Percentiles rank a stretch among this genome's conserved stretches.
phyloP scores from a whole-genome alignment of 805 yeast genomes.

The Wickerhamiella occidentalis region DNA sequence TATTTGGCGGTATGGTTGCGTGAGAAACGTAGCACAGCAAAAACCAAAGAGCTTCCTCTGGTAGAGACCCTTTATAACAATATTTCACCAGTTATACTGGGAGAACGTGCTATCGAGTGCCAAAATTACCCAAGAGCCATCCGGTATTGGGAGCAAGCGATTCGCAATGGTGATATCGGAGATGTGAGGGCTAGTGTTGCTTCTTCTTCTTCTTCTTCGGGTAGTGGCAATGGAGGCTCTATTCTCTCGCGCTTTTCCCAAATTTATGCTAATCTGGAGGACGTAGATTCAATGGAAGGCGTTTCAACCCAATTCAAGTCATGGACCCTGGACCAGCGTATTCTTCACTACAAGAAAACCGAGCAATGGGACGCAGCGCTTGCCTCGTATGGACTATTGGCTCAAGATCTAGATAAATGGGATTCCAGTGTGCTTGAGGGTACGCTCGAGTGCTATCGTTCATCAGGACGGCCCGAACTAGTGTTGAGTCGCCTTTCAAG shows the following conservation, averaged over 20 bases:
- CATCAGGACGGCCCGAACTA: constrained; percentile 64
- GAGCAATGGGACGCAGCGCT: constrained; percentile 82
- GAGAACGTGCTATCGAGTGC: constrained; percentile 68
- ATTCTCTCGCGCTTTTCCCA: constrained; percentile 2
- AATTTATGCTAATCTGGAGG: constrained; percentile 53
- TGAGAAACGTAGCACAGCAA: constrained; percentile 17
- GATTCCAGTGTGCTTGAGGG: constrained; percentile 35
- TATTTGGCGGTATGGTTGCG: constrained; percentile 66
- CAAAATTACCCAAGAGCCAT: constrained; percentile 81
- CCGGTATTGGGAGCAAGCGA: constrained; percentile 66
- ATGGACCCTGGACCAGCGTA: constrained; percentile 57
- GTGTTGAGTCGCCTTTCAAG: constrained; percentile 41
- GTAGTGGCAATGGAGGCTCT: not conserved
- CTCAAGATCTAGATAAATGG: constrained; percentile 31
- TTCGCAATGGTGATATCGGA: constrained; percentile 31
- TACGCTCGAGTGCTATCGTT: constrained; percentile 55
- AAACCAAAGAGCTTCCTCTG: constrained; percentile 9
- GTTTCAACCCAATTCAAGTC: constrained; percentile 56
- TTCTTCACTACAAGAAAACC: constrained; percentile 69
- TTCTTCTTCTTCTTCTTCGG: too few species aligned
- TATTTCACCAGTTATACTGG: constrained; percentile 59
- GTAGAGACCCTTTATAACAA: constrained; percentile 15
- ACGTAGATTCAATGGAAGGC: constrained; percentile 83
- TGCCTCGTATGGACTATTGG: constrained; percentile 63
- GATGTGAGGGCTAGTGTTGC: not conserved